Evolutionary conservation across 805 yeast genomes (phyloP).

Genomic region (Ogataea henricii): DNA sequence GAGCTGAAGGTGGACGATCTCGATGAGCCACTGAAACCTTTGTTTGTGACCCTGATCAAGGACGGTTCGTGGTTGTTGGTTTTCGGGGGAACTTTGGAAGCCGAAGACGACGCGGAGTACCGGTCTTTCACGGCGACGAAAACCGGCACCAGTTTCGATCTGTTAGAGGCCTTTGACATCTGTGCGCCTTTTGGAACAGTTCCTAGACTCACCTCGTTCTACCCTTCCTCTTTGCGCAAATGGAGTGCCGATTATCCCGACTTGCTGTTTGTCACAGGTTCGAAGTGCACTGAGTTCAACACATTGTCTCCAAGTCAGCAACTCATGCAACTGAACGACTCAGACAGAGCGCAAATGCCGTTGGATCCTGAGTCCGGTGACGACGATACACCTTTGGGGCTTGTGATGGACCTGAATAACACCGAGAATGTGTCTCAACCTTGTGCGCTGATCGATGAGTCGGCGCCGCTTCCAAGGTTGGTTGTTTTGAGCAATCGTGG

Average conservation of each 20-base stretch:
- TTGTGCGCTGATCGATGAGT: conserved; percentile 56
- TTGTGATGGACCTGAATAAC: conserved; percentile 60
- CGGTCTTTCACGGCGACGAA: conserved; percentile 15
- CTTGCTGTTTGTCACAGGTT: conserved; percentile 53
- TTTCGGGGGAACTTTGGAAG: conserved; percentile 16
- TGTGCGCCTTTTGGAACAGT: conserved; percentile 50
- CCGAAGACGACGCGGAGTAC: conserved; percentile 17
- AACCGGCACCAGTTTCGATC: conserved; percentile 6
- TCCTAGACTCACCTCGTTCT: conserved; percentile 48
- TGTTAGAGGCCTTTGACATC: conserved; percentile 34
- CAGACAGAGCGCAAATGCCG: conserved; percentile 73
- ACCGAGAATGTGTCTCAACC: conserved; percentile 51
- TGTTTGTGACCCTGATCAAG: conserved; percentile 11
- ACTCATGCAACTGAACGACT: conserved; percentile 61
- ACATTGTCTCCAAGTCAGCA: conserved; percentile 41
- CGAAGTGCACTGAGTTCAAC: conserved; percentile 65
- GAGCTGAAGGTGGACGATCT: conserved; percentile 7
- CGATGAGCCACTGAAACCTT: conserved; percentile 12
- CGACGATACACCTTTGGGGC: conserved; percentile 73
- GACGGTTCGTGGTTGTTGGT: conserved; percentile 14
- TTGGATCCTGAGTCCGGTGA: conserved; percentile 62
- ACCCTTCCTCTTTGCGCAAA: conserved; percentile 40
- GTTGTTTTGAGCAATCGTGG: conserved; percentile 68
- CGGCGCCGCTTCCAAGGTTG: conserved; percentile 64
- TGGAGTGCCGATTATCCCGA: conserved; percentile 41